Evolutionary conservation across 2,329 filamentous ascomycete genomes (phyloP), one percentile per base, ranked within the genome.

Genomic region (Talaromyces sp.): DNA sequence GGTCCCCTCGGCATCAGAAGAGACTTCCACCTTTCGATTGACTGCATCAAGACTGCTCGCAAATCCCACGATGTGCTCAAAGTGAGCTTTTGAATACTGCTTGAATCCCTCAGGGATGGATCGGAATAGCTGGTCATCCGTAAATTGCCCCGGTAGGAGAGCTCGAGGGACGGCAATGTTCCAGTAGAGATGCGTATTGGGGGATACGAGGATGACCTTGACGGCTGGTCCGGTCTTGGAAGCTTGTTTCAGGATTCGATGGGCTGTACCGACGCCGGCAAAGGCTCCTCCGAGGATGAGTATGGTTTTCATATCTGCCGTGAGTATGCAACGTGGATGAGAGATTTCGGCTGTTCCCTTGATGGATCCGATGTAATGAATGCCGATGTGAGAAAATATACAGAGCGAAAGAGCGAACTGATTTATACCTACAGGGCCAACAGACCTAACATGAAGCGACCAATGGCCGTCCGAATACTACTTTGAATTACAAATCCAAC

Each of bases 151-250:
- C 1, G 55, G 56, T 28, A 63, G 12, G 2, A 63, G 6, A 18
- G 61, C 61, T n/a, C 61, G 56, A 39, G 61, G 61, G 23, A 56
- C 14, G 11, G 61, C 61, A 18, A 63, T 25, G 23, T 52, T 60
- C 61, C 61, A 63, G 21, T 63, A 63, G 2, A 63, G 16, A 37
- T 63, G 61, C 2, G 61, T 50, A 21, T 63, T 63, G 37, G 61
- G 61, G 2, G 61, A 59, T 4, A 63, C 56, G 16, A 63, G 28
- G 18, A 63, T 48, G 21, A 63, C 21, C 56, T 63, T 63, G 28
- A 60, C 46, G 11, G 46, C 42, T 5, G 31, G 16, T 5, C 48
- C 48, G 8, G 37, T 46, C 33, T 63, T 63, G 14, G 61, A 37
- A 11, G 56, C 37, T 48, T 63, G 61, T 18, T 63, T 63, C 37